Percentiles rank a stretch among this genome's conserved stretches.
phyloP scores from a whole-genome alignment of 164 flowering plant genomes.

The Berberis vulgaris region DNA sequence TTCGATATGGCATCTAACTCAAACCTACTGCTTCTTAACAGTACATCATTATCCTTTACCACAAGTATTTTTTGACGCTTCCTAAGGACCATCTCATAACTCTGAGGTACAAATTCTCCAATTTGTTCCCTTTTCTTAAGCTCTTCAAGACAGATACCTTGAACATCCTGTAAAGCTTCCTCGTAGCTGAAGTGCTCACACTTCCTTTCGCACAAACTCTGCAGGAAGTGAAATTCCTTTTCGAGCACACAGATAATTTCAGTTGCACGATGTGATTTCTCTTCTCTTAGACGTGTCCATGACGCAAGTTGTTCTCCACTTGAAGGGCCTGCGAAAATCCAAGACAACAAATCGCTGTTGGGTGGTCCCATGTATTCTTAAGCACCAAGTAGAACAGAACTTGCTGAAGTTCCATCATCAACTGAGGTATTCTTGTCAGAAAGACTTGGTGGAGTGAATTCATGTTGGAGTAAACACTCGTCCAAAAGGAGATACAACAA shows the following conservation, averaged over 20 bases:
- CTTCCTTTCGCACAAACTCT: constrained; percentile 78
- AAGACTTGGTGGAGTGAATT: constrained; percentile 9
- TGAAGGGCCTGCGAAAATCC: constrained; percentile 68
- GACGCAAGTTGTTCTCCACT: constrained; percentile 53
- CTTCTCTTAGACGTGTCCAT: constrained; percentile 61
- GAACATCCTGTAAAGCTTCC: constrained; percentile 74
- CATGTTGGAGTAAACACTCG: constrained; percentile 36
- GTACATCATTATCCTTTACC: constrained; percentile 42
- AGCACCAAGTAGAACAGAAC: constrained; percentile 8
- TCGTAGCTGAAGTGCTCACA: constrained; percentile 69
- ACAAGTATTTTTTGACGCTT: constrained; percentile 66
- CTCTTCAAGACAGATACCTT: constrained; percentile 74
- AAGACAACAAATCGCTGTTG: constrained; percentile 51
- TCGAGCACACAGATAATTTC: constrained; percentile 74
- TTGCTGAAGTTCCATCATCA: constrained; percentile 10
- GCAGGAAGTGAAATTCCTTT: constrained; percentile 74
- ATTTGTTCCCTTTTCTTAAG: constrained; percentile 68
- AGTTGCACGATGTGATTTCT: constrained; percentile 49
- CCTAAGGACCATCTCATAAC: constrained; percentile 62
- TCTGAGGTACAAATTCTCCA: constrained; percentile 28
- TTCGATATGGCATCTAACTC: constrained; percentile 68
- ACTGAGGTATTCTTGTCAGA: constrained; percentile 16
- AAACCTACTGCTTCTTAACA: constrained; percentile 39
- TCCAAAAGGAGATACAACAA: constrained; percentile 51
- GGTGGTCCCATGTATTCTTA: constrained; percentile 28